Percentiles rank a stretch among this genome's conserved stretches.
phyloP scores from a whole-genome alignment of 345 rosid genomes.

The Lepidium didymum region DNA sequence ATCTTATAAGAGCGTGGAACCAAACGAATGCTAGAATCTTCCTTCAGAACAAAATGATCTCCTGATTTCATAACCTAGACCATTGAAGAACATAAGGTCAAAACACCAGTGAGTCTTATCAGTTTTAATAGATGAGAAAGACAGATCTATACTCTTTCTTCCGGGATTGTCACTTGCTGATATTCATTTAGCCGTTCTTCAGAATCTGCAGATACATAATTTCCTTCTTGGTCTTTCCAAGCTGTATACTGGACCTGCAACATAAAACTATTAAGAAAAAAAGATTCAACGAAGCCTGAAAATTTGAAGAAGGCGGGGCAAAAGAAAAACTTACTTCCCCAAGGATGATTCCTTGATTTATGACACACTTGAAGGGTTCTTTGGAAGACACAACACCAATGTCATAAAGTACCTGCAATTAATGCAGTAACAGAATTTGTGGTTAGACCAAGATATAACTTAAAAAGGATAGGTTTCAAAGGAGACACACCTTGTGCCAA shows the following conservation, averaged over 20 bases:
- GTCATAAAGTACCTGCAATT: slow-evolving; percentile 74
- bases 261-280: slow-evolving; percentile 25
- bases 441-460: neutral
- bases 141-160: slow-evolving; percentile 52
- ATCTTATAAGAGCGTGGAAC: slow-evolving; percentile 78
- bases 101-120: neutral
- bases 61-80: slow-evolving; percentile 66
- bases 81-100: neutral
- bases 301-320: neutral
- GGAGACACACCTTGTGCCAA: slow-evolving; percentile 83
- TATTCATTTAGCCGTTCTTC: slow-evolving; percentile 36
- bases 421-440: slow-evolving; percentile 14
- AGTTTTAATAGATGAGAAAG: slow-evolving; percentile 5
- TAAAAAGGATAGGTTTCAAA: neutral
- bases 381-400: slow-evolving; percentile 84
- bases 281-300: neutral
- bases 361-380: slow-evolving; percentile 96
- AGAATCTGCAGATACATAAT: slow-evolving; percentile 59
- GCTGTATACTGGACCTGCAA: slow-evolving; percentile 83
- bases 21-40: slow-evolving; percentile 48
- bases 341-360: slow-evolving; percentile 96
- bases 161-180: slow-evolving; percentile 54
- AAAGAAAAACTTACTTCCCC: slow-evolving; percentile 61
- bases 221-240: slow-evolving; percentile 62
- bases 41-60: slow-evolving; percentile 70